Evolutionary conservation across 306 rosid species (phyloP), one percentile per base, ranked within the genome.

Genomic region (Fragaria ananassa): DNA sequence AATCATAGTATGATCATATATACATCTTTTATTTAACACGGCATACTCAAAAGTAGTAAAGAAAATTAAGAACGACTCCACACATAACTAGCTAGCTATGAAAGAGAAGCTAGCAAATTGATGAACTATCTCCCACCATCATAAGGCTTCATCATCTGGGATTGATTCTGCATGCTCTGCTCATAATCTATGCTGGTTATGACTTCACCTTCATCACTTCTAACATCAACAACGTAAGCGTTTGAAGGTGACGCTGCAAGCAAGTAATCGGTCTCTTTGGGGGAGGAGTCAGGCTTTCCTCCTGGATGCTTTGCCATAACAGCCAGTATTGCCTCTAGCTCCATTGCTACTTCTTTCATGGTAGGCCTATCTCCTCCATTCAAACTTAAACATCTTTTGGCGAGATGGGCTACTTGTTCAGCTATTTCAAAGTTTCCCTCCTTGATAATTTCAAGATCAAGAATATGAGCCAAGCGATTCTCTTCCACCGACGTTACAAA

Each of bases 381-480:
- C 8, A 76, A 11, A 63, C 80, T 66, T 3, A 76, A 76, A 76
- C 80, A 76, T 25, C 42, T 19, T 17, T 21, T 51, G 1, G 67
- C 35, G 0, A 76, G 65, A 34, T 10, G 8, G 4, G 65, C 73
- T 0, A 76, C 79, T n/a, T 76, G 37, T 13, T 6, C 18, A 2
- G 54, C 8, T 11, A 12, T 47, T 21, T 50, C 75, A 3, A 31
- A 18, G 10, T n/a, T 27, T 8, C 63, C 15, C 2, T 71, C 75
- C 2, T 62, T 61, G 19, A 34, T 2, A 0, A 71, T 80, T 1
- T 34, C 62, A 25, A 10, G 17, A 61, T 74, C 60, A 19, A 54
- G 25, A 54, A 54, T 54, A 25, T 54, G 4, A 14, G 5, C 14
- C 10, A 80, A 6, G 34, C 46, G 23, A 44, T 44, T 37, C 6